Conservation (phyloP, 208 protist species). For the Leishmania turanica region DNA sequence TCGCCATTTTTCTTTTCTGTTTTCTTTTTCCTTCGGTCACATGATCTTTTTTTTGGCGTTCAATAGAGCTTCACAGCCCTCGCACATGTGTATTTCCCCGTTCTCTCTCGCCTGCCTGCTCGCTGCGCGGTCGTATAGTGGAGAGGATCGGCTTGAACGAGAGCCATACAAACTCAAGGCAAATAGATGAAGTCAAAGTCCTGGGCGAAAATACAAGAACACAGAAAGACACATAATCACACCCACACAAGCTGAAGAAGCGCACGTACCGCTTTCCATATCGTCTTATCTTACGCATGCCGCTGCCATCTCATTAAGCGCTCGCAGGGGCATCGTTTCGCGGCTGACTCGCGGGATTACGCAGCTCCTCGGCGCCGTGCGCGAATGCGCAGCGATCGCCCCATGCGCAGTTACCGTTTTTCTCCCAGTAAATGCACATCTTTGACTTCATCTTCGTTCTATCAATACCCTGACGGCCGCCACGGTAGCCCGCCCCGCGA, state of each 20-base stretch:
- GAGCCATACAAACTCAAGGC: neutral
- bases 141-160: neutral
- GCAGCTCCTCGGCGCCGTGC: conserved; percentile 72
- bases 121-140: neutral
- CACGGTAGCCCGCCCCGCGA: conserved; percentile 34
- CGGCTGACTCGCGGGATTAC: conserved; percentile 21
- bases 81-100: neutral
- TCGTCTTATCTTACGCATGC: conserved; percentile 8
- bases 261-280: conserved; percentile 10
- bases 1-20: neutral
- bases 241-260: conserved; percentile 6
- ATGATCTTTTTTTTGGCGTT: neutral
- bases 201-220: neutral
- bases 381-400: conserved; percentile 86
- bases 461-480: conserved; percentile 69
- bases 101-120: neutral
- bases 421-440: conserved; percentile 89
- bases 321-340: conserved; percentile 23
- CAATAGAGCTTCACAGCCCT: neutral
- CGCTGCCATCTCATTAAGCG: neutral
- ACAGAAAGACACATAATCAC: neutral
- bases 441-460: conserved; percentile 82
- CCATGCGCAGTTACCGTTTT: conserved; percentile 81
- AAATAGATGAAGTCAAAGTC: neutral
- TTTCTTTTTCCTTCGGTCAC: neutral